Base-by-base conservation (phyloP, 495 filamentous ascomycete genomes). In the Glonium stellatum region DNA sequence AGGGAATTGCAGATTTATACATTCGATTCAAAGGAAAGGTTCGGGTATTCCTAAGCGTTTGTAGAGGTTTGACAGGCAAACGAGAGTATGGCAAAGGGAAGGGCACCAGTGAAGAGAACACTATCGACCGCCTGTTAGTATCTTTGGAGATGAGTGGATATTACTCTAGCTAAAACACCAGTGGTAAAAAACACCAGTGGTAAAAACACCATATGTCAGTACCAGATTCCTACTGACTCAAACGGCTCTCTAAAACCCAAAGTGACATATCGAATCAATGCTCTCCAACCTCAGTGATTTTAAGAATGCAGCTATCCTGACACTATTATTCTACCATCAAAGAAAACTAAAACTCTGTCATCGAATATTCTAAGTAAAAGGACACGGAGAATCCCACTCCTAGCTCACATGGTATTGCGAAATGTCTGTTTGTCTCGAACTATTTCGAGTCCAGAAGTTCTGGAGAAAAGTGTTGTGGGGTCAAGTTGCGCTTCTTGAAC, bases 41-140 rank as follows among this genome's bases (percentile, higher is more conserved):
- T 0, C 79, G 80, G 19, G 80, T 87, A 0, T 91, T 93, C 63
- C 69, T 86, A 13, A 82, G 77, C 4, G 85, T 87, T 1, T 84
- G 79, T 61, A 76, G 75, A 55, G 81, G 81, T 15, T 66, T 88
- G 47, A 73, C 71, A 12, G 85, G 86, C 61, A 87, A 85, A 71
- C 76, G 71, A 37, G 78, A 78, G 11, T 75, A 82, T 59, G 77
- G 81, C 8, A 79, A 79, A 5, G 81, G 76, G 63, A 73, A 60
- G 36, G 68, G 63, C 0, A 58, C 54, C 21, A 66, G 58, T 36
- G 71, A 75, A 47, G 73, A 74, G 58, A 80, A 78, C 68, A 70
- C 77, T 41, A 73, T 86, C 55, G 77, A 76, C 58, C 73, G 76
- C 66, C 69, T 87, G 59, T 54, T 85, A 54, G 42, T 80, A 54